Base-by-base conservation (phyloP, 2,329 filamentous ascomycete genomes). In the Macrophomina tecta region DNA sequence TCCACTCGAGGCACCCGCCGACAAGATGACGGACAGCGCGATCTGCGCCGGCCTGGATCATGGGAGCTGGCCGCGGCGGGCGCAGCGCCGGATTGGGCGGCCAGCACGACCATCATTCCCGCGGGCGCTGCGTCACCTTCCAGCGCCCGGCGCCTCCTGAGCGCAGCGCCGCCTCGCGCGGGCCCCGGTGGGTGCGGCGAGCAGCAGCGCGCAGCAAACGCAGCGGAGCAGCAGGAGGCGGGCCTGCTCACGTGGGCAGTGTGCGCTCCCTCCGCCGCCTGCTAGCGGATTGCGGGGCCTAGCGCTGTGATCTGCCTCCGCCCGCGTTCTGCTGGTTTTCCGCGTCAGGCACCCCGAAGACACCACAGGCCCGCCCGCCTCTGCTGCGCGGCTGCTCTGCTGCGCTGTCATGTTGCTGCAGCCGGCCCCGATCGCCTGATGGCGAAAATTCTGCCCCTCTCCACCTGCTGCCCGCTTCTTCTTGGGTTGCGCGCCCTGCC, bases 291-390 rank as follows among this genome's bases (percentile, higher is more conserved):
- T 61, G 58, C 58, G 58, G 58, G 58, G 58, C 58, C 32, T 62
- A 62, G 58, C 58, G 58, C 58, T 62, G 58, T 38, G 58, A 62
- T 62, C 58, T 62, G 42, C 58, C 58, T 62, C 58, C 58, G 56
- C 56, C n/a, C 18, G 16, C 23, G 28, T 32, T 14, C 16, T 12
- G 36, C 34, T 58, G 38, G 36, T 42, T 14, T 58, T 16, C 53
- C 53, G 55, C 55, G 55, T 45, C 40, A 61, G 56, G 56, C 56
- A 61, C 56, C 56, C 53, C 34, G 52, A 55, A 28, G 9, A 4
- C 16, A 48, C 12, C 28, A 18, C 16, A 8, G 40, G 32, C n/a
- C 2, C 42, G 7, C 5, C 36, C 30, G 52, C 16, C 7, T 16
- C 23, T 36, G 12, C 49, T 32, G 48, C 52, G 14, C 30, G 14